Evolutionary conservation across 1,284 basidiomycete genomes (phyloP), one percentile per base, ranked within the genome.

Genomic region (Ustilago esculenta): DNA sequence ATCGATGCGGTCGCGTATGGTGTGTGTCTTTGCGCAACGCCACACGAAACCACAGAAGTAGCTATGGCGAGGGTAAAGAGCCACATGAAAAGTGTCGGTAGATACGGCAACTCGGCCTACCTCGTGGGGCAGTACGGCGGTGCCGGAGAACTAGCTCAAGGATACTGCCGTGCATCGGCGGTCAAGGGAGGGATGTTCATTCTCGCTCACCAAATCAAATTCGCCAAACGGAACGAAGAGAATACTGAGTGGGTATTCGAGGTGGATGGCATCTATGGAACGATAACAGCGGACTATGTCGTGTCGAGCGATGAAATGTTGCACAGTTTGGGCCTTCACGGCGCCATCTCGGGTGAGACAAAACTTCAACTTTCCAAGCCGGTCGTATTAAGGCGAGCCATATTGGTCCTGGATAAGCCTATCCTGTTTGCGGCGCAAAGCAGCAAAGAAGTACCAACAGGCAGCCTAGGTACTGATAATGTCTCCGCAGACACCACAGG

Each of bases 111-210:
- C 10, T 92, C 92, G 0, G 89, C 95, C 0, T 98, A 94, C 83
- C 87, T 98, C 14, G 86, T 98, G 5, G 92, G 92, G 0, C 94
- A 97, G 75, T 98, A 97, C 80, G 95, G 95, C 25, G 92, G 94
- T 4, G 77, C 76, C 1, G 77, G 77, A 18, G 79, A 81, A 58
- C 58, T 81, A 5, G 76, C 75, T 0, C 79, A 81, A 34, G 76
- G 79, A 0, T 81, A 76, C 45, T 75, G 75, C 33, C 65, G 79
- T 24, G 60, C 75, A 5, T 68, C 75, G 10, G 78, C 75, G 3
- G 76, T 80, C 29, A 69, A 77, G 17, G 76, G 78, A 21, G 66
- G 72, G 5, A 68, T 59, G 27, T 80, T 78, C 36, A 65, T 80
- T 8, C 51, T 80, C 1, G 76, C 67, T 0, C 71, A 69, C 35